These are phyloP conservation scores for Dryadomyces sulphureus DNA, from an alignment of 2,329 filamentous ascomycete species.

Conservation along the genomic window DNA sequence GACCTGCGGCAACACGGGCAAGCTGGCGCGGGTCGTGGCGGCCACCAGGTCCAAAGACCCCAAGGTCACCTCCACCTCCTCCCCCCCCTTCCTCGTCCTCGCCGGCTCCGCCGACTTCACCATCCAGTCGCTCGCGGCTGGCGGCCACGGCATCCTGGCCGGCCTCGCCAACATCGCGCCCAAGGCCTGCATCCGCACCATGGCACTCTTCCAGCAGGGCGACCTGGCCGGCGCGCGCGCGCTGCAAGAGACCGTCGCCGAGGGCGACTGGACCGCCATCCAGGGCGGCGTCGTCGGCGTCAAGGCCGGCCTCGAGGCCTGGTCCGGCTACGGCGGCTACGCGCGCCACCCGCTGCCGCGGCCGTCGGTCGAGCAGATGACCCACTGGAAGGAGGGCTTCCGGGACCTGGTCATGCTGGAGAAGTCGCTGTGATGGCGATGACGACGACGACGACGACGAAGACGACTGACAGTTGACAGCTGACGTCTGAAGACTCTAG, in stretches of 20 bases:
- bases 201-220: constrained; percentile 44
- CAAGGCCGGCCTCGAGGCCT: constrained; percentile 52
- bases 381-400: constrained; percentile 40
- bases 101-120: constrained; percentile 62
- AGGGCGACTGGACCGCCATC: constrained; percentile 60
- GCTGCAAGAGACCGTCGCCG: constrained; percentile 49
- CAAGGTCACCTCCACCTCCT: constrained; percentile 14
- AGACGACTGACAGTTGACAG: no score
- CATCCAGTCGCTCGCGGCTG: constrained; percentile 51
- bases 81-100: constrained; percentile 49
- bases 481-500: no score
- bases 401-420: constrained; percentile 35
- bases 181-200: constrained; percentile 45
- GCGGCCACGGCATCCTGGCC: constrained; percentile 56
- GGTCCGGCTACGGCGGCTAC: constrained; percentile 49
- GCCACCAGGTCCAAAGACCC: constrained; percentile 27
- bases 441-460: no score
- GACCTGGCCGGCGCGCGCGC: constrained; percentile 43
- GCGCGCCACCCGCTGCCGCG: constrained; percentile 33
- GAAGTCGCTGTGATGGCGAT: constrained; percentile 33
- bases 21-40: constrained; percentile 48
- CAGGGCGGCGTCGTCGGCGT: constrained; percentile 57
- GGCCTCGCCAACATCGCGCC: constrained; percentile 60
- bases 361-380: constrained; percentile 31
- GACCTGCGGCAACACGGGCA: constrained; percentile 57